Evolutionary conservation across 129 eudicot species (phyloP), one percentile per base, ranked within the genome.

Genomic region (Centrapalus pauciflorus): DNA sequence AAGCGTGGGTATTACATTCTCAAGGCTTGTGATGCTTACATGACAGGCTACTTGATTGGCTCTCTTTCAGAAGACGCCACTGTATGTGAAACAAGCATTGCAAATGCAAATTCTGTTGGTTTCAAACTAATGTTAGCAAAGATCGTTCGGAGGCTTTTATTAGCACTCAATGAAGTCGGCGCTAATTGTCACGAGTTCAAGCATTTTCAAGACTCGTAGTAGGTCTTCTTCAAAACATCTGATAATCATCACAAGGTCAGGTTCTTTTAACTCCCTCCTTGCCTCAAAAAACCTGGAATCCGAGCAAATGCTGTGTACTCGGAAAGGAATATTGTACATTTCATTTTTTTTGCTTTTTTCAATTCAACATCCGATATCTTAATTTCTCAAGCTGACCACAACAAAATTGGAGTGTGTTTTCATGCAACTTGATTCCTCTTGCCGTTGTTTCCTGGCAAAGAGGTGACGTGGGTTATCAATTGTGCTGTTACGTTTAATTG

Each of bases 21-120:
- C 40, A 89, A 83, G 82, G 99, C 99, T 17, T 94, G 99, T 77
- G 97, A 94, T 80, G 88, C 99, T 41, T 94, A 94, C 62, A 89
- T 82, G 97, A 86, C 89, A 59, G 97, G 99, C 23, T 84, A 86
- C 76, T 71, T 94, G 55, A 94, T 94, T 12, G 99, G 94, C 11
- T 69, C 99, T 9, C 94, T 94, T 10, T 29, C 86, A 34, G 82
- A 89, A 65, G 99, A 94, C 79, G 99, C 99, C 30, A 82, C 90
- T 3, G 5, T 81, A 16, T 76, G 83, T 41, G 82, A 73, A 62
- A 82, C 76, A 55, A 81, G 82, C 75, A 70, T 73, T 52, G 73
- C 81, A 2, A 69, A 84, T 76, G 95, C 95, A 17, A 94, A 90
- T 82, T 89, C 99, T 24, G 95, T 94, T 72, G 99, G 99, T 55